Percentiles rank a stretch among this genome's conserved stretches.
These are phyloP conservation scores for Kwoniella mangroviensis DNA, from an alignment of 768 basidiomycete genomes.

Conservation along the genomic window DNA sequence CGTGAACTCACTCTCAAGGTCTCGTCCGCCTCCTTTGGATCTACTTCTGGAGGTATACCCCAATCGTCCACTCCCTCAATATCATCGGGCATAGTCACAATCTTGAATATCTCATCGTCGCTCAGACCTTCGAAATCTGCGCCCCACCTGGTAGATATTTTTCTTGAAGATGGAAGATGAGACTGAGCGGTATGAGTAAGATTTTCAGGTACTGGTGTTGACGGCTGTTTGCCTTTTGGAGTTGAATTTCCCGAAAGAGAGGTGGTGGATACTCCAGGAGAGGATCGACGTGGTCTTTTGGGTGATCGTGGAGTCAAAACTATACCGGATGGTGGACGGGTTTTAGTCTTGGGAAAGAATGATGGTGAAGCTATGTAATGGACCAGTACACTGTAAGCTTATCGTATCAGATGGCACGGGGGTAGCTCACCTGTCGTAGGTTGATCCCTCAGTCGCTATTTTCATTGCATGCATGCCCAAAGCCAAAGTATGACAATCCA, in stretches of 20 bases:
- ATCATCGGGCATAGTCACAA: constrained; percentile 36
- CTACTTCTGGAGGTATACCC: constrained; percentile 52
- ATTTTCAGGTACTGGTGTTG: constrained; percentile 34
- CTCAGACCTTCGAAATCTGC: constrained; percentile 30
- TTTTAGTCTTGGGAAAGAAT: constrained; percentile 1
- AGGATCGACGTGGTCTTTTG: constrained; percentile 12
- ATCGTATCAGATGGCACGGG: not conserved
- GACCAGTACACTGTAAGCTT: not conserved
- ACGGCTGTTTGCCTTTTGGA: not conserved
- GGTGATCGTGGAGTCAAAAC: constrained; percentile 14
- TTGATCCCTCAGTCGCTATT: constrained; percentile 23
- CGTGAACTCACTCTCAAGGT: constrained; percentile 33
- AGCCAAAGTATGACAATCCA: not conserved
- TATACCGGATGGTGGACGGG: constrained; percentile 7
- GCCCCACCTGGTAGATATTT: constrained; percentile 3
- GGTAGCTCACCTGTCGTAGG: constrained; percentile 13
- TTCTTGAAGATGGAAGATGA: constrained; percentile 18
- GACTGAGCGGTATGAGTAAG: constrained; percentile 45
- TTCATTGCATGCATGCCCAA: not conserved
- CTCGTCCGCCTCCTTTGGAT: constrained; percentile 26
- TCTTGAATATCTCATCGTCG: constrained; percentile 46
- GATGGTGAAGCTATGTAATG: not conserved
- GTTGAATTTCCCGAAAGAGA: not conserved
- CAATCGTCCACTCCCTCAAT: constrained; percentile 43
- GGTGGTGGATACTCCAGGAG: not conserved